Conservation (phyloP, 139 green algal genomes). For the Coelastrella sp. region DNA sequence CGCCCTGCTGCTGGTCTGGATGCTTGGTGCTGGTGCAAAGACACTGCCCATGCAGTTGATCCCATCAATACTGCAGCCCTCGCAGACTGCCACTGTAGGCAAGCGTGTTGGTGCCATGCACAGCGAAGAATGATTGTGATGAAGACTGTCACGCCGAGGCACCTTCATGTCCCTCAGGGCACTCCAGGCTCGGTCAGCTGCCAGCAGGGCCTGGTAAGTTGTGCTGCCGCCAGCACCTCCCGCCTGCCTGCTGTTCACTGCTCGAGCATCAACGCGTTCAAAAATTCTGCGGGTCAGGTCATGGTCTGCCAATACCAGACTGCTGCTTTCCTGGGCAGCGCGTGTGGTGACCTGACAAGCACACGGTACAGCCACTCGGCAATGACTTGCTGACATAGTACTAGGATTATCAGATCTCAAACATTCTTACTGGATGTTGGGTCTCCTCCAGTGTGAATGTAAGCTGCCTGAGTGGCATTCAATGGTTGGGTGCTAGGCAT, state of each 20-base stretch:
- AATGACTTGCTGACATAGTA: too few species aligned
- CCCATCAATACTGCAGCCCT: neutral
- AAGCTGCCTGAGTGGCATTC: too few species aligned
- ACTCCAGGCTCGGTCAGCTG: constrained; percentile 78
- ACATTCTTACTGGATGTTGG: too few species aligned
- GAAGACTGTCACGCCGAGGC: neutral
- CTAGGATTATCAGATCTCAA: too few species aligned
- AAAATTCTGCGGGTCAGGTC: constrained; percentile 54
- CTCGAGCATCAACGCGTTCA: constrained; percentile 39
- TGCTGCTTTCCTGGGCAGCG: neutral
- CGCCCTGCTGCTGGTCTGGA: too few species aligned
- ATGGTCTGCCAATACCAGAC: constrained; percentile 12
- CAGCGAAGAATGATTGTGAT: neutral
- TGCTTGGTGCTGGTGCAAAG: too few species aligned
- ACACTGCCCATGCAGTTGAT: neutral
- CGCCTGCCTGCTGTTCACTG: constrained; percentile 48
- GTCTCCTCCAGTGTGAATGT: too few species aligned
- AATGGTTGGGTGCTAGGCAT: too few species aligned
- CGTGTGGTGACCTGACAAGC: neutral
- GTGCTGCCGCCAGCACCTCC: constrained; percentile 81
- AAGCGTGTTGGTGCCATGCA: neutral
- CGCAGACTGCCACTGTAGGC: too few species aligned
- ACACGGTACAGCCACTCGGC: neutral
- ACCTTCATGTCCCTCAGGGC: constrained; percentile 57
- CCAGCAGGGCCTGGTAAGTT: constrained; percentile 76